Base-by-base conservation (phyloP, 164 flowering plant genomes). In the Sextonia rubra region DNA sequence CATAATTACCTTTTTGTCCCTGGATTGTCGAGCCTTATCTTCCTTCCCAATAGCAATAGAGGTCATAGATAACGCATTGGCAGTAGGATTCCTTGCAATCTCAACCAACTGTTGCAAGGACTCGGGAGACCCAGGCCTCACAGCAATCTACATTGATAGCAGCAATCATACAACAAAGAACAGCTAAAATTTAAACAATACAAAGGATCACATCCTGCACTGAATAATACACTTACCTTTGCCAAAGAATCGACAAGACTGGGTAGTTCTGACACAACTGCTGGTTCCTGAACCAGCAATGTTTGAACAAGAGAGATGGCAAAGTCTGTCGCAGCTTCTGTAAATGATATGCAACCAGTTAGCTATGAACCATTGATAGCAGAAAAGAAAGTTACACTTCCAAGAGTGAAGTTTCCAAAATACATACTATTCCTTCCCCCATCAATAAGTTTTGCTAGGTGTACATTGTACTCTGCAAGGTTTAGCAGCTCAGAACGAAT, bases 301-400 rank as follows among this genome's bases (percentile, higher is more conserved):
- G 90, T 80, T 80, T 90, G 91, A 30, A 96, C 88, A 61, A 96
- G 92, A 26, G 96, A 85, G 68, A 90, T 76, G 4, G 96, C 79
- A 80, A 93, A 96, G 60, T 96, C 99, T 0, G 97, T 90, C 25
- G 98, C 99, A 78, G 89, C 79, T 80, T 88, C 99, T 96, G 95
- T 85, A 85, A 25, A 82, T 64, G 60, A 75, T 27, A 76, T 12
- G 65, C 20, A 67, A 74, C 25, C 2, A 61, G 77, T 75, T 30
- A 73, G 78, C 60, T 11, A 22, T n/a, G 2, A 27, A 55, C 48
- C 68, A 24, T 62, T 18, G 20, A 44, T 66, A 27, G 62, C 12
- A 64, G 23, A 37, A 32, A 49, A 64, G 27, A 25, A 64, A 27
- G 18, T 4, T 12, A 26, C n/a, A 27, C 29, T 64, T 17, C 1